These are phyloP conservation scores for Phytophthora pluvialis DNA, from an alignment of 352 stramenopile species.

Conservation along the genomic window DNA sequence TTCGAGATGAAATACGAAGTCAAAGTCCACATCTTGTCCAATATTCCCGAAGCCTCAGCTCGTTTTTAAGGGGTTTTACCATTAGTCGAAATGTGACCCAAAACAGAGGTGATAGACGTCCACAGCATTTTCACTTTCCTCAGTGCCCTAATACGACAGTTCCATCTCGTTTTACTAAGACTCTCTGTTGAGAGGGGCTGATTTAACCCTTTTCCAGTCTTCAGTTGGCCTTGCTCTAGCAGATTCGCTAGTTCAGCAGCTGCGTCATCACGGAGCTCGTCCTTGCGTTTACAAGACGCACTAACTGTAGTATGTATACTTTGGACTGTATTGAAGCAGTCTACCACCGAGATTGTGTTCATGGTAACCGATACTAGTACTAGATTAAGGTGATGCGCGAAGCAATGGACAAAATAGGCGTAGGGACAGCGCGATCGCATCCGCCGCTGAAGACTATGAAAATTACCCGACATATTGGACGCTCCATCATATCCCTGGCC, in stretches of 20 bases:
- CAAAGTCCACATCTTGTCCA: conserved; percentile 3
- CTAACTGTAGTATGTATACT: conserved; percentile 12
- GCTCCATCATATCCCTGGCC: conserved; percentile 10
- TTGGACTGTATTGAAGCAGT: conserved; percentile 14
- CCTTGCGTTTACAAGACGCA: conserved; percentile 10
- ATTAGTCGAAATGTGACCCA: not conserved
- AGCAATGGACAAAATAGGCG: conserved; percentile 14
- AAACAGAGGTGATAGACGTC: conserved; percentile 4
- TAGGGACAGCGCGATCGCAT: not conserved
- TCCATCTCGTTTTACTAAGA: conserved; percentile 9
- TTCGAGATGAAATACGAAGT: not conserved
- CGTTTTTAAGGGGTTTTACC: conserved; percentile 11
- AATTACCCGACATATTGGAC: conserved; percentile 12
- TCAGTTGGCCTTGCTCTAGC: not conserved
- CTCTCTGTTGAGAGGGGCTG: not conserved
- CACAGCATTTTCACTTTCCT: not conserved
- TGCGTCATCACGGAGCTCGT: not conserved
- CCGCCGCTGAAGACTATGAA: not conserved
- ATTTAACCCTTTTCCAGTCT: not conserved
- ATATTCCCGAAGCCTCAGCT: conserved; percentile 8
- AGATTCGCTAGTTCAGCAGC: not conserved
- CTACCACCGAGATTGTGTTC: conserved; percentile 4
- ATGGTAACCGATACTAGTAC: not conserved
- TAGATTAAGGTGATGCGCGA: conserved; percentile 7
- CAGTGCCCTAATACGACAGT: not conserved